Conservation (phyloP, 305 asterid genomes). For the Fraxinus sp. region DNA sequence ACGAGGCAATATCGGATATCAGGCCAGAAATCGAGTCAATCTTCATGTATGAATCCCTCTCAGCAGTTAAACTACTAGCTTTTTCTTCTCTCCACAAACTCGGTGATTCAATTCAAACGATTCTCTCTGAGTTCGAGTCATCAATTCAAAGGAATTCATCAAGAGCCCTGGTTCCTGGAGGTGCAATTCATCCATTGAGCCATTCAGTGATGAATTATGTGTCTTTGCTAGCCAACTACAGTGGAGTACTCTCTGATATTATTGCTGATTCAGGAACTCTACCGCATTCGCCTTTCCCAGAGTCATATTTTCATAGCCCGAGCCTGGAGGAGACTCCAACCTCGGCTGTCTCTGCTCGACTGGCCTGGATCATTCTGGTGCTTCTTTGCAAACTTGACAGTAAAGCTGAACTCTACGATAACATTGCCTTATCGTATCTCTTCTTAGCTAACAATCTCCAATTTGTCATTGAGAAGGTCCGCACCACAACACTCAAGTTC, state of each 20-base stretch:
- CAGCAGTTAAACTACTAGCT: constrained; percentile 52
- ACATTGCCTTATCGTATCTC: constrained; percentile 52
- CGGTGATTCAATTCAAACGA: constrained; percentile 36
- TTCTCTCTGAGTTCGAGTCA: constrained; percentile 46
- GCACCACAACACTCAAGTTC: constrained; percentile 32
- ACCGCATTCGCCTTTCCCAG: constrained; percentile 40
- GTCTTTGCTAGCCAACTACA: constrained; percentile 44
- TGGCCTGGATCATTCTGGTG: constrained; percentile 62
- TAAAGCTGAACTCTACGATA: constrained; percentile 51
- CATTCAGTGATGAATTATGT: constrained; percentile 43
- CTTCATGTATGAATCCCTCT: constrained; percentile 46
- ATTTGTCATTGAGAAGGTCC: constrained; percentile 38
- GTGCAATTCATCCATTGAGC: constrained; percentile 62
- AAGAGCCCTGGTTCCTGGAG: constrained; percentile 48
- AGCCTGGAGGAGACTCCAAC: constrained; percentile 12
- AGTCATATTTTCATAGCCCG: constrained; percentile 42
- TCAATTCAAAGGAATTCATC: constrained; percentile 57
- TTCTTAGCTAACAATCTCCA: constrained; percentile 63
- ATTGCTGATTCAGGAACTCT: constrained; percentile 22
- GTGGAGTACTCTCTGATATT: constrained; percentile 41
- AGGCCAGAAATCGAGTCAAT: constrained; percentile 59
- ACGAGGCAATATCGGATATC: constrained; percentile 44
- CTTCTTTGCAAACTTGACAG: constrained; percentile 71
- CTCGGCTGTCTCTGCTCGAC: constrained; percentile 42
- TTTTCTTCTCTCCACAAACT: constrained; percentile 44